Evolutionary conservation across 306 rosid species (phyloP), one percentile per base, ranked within the genome.

Genomic region (Begonia peltatifolia): DNA sequence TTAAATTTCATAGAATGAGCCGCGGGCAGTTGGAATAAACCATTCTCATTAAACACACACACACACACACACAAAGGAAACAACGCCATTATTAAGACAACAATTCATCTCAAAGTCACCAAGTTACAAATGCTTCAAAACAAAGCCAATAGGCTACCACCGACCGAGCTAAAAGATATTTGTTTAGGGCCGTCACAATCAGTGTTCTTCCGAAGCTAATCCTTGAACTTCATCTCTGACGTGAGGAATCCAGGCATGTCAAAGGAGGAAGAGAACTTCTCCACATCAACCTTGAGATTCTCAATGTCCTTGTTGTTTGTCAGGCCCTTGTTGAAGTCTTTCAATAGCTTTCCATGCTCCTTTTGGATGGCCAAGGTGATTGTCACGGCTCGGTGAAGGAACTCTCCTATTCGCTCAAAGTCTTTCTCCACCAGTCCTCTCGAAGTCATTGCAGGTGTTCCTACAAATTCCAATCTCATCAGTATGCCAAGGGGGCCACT

Each of bases 381-480:
- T 44, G 74, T 58, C 57, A 87, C 87, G 0, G 96, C 94, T 13
- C 86, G 79, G 74, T 87, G 92, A 63, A 87, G 94, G 76, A 87
- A 84, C 68, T 81, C 96, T n/a, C 75, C 96, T 1, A 87, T 87
- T 83, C 81, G 76, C 72, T 84, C 94, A 6, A 87, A 87, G 80
- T 87, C 94, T 72, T 84, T 87, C 65, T 87, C 94, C 16, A 84
- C 74, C 77, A 87, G 77, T 8, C 96, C 96, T 73, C 96, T 76
- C 4, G 96, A 87, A 38, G 96, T 87, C 96, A 87, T 87, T 69
- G 96, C 96, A 6, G 94, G 96, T 23, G 96, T 60, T 68, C 96
- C 96, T 87, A 74, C 56, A 15, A 51, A 44, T 57, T 30, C 52
- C 9, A 47, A 50, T 44, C 63, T 52, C 60, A 0, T 20, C 23